Evolutionary conservation across 2,329 filamentous ascomycete genomes (phyloP), one percentile per base, ranked within the genome.

Genomic region (Botrytis aclada): DNA sequence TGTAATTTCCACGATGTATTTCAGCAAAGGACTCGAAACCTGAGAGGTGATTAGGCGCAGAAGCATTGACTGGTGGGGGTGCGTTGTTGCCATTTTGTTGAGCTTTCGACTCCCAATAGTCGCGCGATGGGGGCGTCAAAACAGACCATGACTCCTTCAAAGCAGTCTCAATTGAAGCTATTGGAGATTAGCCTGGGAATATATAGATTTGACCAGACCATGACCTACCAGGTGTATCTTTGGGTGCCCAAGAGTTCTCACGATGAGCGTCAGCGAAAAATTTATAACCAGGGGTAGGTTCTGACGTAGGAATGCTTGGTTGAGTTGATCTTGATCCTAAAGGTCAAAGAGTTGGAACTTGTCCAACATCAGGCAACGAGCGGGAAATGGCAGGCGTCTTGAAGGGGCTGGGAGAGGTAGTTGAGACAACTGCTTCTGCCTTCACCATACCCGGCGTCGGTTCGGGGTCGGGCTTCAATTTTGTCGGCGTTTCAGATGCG

Each of bases 201-300:
- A 22, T 32, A 41, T 4, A 41, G 39, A n/a, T 29, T 41, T 18
- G 5, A 29, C 5, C 25, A 41, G 1, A 39, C 37, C 14, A 16
- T 43, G 14, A 18, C 54, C n/a, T 71, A 66, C 61, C 61, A 45
- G 60, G 61, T 51, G 45, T 29, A 66, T 8, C 16, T 45, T 20
- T 45, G 10, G 69, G 32, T 10, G 22, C 14, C n/a, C 12, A n/a
- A 18, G 58, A 16, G 20, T 65, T 41, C 18, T n/a, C 22, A 39
- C 61, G 47, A 58, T 67, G 34, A 34, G 22, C 16, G 10, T 66
- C 62, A n/a, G 70, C 34, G 22, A 72, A 67, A 10, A 67, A 12
- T n/a, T n/a, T 16, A 58, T 37, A 67, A 22, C 61, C 62, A 32
- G 39, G 18, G 12, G 20, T n/a, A n/a, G 29, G 29, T 43, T 39